A percentile compares a stretch with the other conserved stretches of the same genome.
These are phyloP conservation scores for Helotiales sp. DNA, from an alignment of 2,329 filamentous ascomycete genomes.

Conservation along the genomic window DNA sequence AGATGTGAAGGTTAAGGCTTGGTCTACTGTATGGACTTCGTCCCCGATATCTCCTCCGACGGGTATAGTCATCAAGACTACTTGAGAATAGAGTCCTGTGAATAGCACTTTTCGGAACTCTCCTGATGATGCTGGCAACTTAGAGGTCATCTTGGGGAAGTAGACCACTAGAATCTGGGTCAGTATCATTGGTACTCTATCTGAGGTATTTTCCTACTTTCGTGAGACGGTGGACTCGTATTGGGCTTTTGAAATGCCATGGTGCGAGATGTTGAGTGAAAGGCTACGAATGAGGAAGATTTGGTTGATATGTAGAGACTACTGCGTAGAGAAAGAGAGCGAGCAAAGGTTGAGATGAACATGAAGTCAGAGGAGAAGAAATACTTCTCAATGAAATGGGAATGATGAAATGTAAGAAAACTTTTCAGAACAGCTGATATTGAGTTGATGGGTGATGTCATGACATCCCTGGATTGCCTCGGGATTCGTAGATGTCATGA, in stretches of 20 bases:
- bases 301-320: neutral
- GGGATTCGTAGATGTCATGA: neutral
- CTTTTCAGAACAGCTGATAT: neutral
- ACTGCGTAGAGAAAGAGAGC: constrained; percentile 17
- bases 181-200: neutral
- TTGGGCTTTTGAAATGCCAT: constrained; percentile 34
- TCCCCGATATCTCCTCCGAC: constrained; percentile 69
- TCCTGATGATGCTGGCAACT: constrained; percentile 57
- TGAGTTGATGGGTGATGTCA: constrained; percentile 25
- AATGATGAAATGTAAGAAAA: neutral
- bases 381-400: neutral
- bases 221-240: constrained; percentile 50
- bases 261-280: constrained; percentile 20
- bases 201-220: constrained; percentile 44
- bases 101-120: constrained; percentile 66
- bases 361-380: constrained; percentile 10
- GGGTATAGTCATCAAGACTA: constrained; percentile 69
- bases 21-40: constrained; percentile 68
- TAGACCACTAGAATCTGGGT: constrained; percentile 52
- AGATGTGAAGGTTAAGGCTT: constrained; percentile 67
- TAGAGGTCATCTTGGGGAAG: constrained; percentile 60
- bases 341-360: constrained; percentile 17
- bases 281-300: neutral
- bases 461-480: constrained; percentile 14
- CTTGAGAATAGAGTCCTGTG: constrained; percentile 66